Evolutionary conservation across 129 eudicot genomes (phyloP), one percentile per base, ranked within the genome.

Genomic region (Ambrosia artemisiifolia): DNA sequence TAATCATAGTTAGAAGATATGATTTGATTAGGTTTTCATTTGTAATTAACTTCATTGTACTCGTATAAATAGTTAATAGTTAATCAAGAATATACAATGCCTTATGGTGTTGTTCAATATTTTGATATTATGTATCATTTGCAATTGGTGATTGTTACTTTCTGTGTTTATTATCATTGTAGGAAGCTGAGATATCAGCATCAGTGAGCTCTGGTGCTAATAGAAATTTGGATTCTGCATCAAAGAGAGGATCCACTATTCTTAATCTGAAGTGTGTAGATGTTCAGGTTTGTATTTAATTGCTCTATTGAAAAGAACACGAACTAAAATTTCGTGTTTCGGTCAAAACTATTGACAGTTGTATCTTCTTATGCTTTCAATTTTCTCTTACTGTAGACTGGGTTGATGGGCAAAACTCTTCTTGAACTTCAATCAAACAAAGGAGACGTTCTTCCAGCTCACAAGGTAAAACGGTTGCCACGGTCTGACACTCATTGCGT

Each of bases 401-500:
- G 98, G 33, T 79, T 94, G 75, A 88, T 94, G 95, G 98, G 98
- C 17, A 94, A 94, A 83, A 78, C 83, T 68, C 96, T 94, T 65
- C 85, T 94, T 35, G 98, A 94, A 81, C 89, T 94, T 73, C 96
- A 94, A 73, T 94, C 97, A 16, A 90, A 86, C 56, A 94, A 94
- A 88, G 98, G 93, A 46, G 97, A 94, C 44, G 96, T 94, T 67
- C 96, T 94, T 73, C 98, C 98, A 35, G 85, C 91, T 68, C 98
- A 94, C 87, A 94, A 85, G 92, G 98, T 94, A 65, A 82, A 67
- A 34, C 19, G 12, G 38, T n/a, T 43, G 73, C 54, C 65, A 43
- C 16, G n/a, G n/a, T n/a, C n/a, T 24, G 28, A 24, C 28, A 47
- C 57, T 10, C 40, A 14, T 18, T 35, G 30, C 56, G 20, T n/a